Conservation (phyloP, 2,329 filamentous ascomycete genomes). For the Cladosporium sp. region DNA sequence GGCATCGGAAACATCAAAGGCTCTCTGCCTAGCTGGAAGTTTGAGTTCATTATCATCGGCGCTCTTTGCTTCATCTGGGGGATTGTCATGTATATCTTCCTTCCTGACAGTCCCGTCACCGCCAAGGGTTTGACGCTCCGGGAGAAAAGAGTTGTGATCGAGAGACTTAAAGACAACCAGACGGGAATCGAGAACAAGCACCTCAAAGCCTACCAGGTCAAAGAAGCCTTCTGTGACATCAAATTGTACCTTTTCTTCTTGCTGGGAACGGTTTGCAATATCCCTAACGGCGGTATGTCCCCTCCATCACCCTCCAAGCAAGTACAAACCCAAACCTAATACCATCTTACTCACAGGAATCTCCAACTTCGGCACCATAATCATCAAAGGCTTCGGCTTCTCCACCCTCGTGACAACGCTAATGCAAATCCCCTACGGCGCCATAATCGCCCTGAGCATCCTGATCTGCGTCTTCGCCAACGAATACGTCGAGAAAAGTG, state of each 20-base stretch:
- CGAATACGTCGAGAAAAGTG: constrained; percentile 16
- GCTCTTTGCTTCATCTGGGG: constrained; percentile 57
- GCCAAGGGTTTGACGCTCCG: constrained; percentile 48
- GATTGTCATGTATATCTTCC: constrained; percentile 45
- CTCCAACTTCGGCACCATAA: constrained; percentile 56
- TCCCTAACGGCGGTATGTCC: constrained; percentile 54
- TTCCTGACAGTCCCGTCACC: constrained; percentile 47
- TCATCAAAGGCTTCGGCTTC: constrained; percentile 57
- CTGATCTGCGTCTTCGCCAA: constrained; percentile 48
- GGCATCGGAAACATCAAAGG: constrained; percentile 59
- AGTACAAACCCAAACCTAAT: not conserved
- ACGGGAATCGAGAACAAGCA: constrained; percentile 53
- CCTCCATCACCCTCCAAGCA: not conserved
- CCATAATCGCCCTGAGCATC: constrained; percentile 53
- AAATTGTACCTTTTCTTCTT: constrained; percentile 57
- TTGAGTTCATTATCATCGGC: constrained; percentile 62
- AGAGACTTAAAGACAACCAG: constrained; percentile 53
- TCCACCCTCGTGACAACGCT: constrained; percentile 53
- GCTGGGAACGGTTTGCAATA: constrained; percentile 48
- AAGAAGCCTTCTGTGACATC: constrained; percentile 54
- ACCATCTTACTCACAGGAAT: constrained; percentile 39
- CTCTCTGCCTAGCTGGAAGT: constrained; percentile 57
- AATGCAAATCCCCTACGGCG: constrained; percentile 59
- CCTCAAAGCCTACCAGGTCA: constrained; percentile 53
- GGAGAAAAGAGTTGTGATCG: constrained; percentile 54